Base-by-base conservation (phyloP, 1,284 basidiomycete genomes). In the Pseudozyma sp. region DNA sequence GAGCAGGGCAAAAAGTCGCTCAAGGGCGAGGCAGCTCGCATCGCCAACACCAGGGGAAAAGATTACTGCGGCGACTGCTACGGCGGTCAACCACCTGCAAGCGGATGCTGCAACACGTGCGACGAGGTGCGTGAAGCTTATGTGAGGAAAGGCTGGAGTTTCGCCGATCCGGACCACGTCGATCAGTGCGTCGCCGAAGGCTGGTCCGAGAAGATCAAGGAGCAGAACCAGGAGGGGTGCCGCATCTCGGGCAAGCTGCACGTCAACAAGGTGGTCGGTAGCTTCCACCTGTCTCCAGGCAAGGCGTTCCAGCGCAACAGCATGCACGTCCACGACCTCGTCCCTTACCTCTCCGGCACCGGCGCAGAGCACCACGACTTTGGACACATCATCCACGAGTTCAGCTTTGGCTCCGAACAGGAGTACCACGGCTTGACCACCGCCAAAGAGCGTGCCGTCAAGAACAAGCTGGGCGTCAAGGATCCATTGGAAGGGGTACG, bases 111-210 rank as follows among this genome's bases (percentile, higher is more conserved):
- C 86, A 94, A 99, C 85, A 92, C 91, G 50, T 99, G 97, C 84
- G 97, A 99, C 81, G 92, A 95, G 5, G 97, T 99, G 39, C 89
- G 95, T 53, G 89, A 92, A 84, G 88, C 94, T 24, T 99, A 99
- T 86, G 89, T 93, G 49, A 90, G 91, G 81, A 90, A 91, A 78
- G 96, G 96, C 14, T 99, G 97, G 97, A 94, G 92, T 82, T 99
- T 99, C 85, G 86, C 87, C 73, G 91, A 92, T 82, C 97, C 97
- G 14, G 92, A 97, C 74, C 88, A 90, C 3, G 92, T 99, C 75
- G 94, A 98, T 80, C 81, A 82, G 92, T 99, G 97, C 85, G 90
- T 92, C 51, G 87, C 92, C 73, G 97, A 99, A 86, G 92, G 93
- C 49, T 99, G 96, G 96, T 90, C 93, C 17, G 94, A 96, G 14